These are phyloP conservation scores for Termitomyces sp. DNA, from an alignment of 768 basidiomycete genomes.

Conservation along the genomic window DNA sequence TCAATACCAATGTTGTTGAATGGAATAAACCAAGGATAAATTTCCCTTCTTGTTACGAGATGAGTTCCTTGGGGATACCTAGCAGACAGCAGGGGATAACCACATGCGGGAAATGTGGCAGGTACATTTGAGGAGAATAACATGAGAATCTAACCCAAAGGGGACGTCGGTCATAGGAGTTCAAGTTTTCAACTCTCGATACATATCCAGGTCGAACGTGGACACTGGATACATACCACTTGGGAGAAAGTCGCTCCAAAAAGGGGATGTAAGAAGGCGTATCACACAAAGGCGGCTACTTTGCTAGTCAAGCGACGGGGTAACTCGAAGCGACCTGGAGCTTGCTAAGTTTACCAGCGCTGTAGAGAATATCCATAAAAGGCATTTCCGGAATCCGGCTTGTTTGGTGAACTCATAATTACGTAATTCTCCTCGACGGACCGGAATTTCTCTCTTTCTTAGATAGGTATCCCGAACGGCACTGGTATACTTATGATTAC, in stretches of 20 bases:
- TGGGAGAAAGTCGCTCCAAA: not conserved
- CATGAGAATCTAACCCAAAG: not conserved
- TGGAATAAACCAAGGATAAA: not conserved
- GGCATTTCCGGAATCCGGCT: too few species aligned
- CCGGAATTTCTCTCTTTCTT: too few species aligned
- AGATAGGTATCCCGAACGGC: too few species aligned
- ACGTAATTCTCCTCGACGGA: not conserved
- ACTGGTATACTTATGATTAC: too few species aligned
- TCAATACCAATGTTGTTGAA: not conserved
- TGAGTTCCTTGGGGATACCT: too few species aligned
- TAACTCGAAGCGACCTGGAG: too few species aligned
- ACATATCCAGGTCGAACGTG: not conserved
- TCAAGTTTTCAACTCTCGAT: not conserved
- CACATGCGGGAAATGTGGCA: not conserved
- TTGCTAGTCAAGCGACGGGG: too few species aligned
- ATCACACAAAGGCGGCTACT: not conserved
- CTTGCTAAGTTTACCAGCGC: too few species aligned
- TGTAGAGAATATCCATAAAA: too few species aligned
- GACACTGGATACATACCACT: not conserved
- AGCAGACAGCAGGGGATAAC: not conserved
- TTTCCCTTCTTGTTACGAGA: not conserved
- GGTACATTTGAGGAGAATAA: not conserved
- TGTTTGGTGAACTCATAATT: too few species aligned
- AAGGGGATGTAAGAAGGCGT: too few species aligned
- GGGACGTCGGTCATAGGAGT: not conserved